phyloP scores from a whole-genome alignment of 306 rosid genomes.

The Fragaria ananassa region DNA sequence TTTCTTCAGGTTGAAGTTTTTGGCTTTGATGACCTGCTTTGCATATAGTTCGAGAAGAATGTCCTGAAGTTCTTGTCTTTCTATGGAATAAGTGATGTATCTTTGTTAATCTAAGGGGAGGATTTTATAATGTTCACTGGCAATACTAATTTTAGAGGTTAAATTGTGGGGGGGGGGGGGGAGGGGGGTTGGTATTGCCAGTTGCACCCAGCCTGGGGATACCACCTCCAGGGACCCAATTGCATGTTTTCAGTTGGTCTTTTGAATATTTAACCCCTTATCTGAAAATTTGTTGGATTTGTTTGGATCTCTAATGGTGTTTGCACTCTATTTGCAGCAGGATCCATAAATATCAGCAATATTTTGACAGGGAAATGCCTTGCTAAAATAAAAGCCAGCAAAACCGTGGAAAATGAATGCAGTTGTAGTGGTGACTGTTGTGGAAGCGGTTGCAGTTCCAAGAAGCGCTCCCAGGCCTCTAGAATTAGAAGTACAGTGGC shows the following conservation, averaged over 20 bases:
- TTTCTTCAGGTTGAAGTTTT: constrained; percentile 3
- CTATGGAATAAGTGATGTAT: neutral
- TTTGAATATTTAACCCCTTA: neutral
- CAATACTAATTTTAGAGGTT: neutral
- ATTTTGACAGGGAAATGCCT: constrained; percentile 85
- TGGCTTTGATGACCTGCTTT: neutral
- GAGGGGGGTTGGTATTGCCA: too few relatives aligned
- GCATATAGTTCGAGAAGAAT: neutral
- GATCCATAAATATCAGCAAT: constrained; percentile 88
- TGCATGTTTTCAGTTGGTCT: neutral
- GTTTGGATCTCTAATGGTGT: constrained; percentile 19
- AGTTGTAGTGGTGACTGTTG: constrained; percentile 44
- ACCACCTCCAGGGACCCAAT: neutral
- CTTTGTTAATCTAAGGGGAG: neutral
- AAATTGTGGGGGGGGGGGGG: neutral
- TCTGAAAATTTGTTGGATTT: constrained; percentile 8
- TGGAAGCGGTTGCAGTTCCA: constrained; percentile 40
- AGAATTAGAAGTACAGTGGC: constrained; percentile 65
- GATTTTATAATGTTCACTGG: neutral
- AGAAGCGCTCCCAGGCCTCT: constrained; percentile 38
- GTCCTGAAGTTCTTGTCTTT: neutral
- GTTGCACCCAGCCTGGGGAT: neutral
- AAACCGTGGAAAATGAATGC: constrained; percentile 33
- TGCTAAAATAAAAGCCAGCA: constrained; percentile 67
- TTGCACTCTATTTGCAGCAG: constrained; percentile 53